Base-by-base conservation (phyloP, 2,329 filamentous ascomycete species). In the Talaromyces sp. region DNA sequence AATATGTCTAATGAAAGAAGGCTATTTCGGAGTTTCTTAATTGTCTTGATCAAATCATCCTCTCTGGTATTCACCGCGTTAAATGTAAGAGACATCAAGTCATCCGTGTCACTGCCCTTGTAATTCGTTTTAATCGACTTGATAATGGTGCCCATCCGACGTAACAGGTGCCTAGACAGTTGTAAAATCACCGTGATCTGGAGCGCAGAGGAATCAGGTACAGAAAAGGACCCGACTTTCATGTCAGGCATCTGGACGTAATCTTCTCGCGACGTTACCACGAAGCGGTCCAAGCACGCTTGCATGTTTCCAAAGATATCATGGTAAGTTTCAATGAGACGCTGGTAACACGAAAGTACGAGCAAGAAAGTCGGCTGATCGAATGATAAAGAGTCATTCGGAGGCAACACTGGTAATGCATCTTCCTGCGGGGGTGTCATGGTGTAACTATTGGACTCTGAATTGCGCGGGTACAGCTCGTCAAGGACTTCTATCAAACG, bases 261-360 rank as follows among this genome's bases (percentile, higher is more conserved):
- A 31, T 63, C 61, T 63, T 63, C 61, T 22, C 61, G 61, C 5
- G 49, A 36, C 2, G 61, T 63, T 40, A 63, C 49, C 15, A 19
- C 31, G 19, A 49, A 63, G 19, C 61, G 61, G 49, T 63, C 61
- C 49, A 63, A 34, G 36, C 61, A 63, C 25, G 61, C 61, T 40
- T 63, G 61, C 61, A 63, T 63, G 13, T 63, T 63, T 15, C 31
- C 61, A 13, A 63, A 63, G n/a, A 63, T 45, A 15, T 40, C 31
- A 56, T 63, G 31, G 34, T 63, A 63, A 13, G 49, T 56, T 34
- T 63, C 61, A 43, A 63, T 56, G 22, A 63, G 49, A 38, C 61
- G 61, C 36, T 38, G 34, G 43, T 63, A 63, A 49, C 61, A 63
- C 2, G 49, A 63, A 56, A 63, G 61, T 13, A 63, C 36, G 10